Evolutionary conservation across 768 basidiomycete species (phyloP), one percentile per base, ranked within the genome.

Genomic region (Trametes punicea): DNA sequence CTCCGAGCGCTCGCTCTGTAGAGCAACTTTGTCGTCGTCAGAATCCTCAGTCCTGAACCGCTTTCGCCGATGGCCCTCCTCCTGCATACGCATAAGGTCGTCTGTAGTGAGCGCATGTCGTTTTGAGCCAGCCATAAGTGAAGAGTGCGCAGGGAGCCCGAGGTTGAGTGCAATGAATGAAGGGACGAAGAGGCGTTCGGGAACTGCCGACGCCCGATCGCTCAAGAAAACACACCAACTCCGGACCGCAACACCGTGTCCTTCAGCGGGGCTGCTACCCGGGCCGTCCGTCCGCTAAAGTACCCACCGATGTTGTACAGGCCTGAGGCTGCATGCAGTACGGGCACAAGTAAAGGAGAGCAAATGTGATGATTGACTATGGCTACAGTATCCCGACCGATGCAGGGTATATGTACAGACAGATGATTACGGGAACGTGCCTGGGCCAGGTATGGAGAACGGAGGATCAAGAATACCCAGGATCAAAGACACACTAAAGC

Each of bases 71-170:
- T 65, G 68, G 3, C 57, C 66, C 39, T 75, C 74, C 46, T 72
- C 74, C 48, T 72, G 70, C 60, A 63, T 62, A 20, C 69, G 73
- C 67, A 73, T 57, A 13, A 75, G 63, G 27, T 74, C 74, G 30
- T 75, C 74, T 15, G 65, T 64, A 6, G 71, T 71, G 6, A 67
- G 50, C 0, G 51, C 57, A 20, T 61, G 67, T 16, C 72, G 69
- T 55, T 74, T 75, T 26, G 55, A 53, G 30, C 60, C 46, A 18
- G 61, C 39, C 65, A 70, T 71, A 10, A 11, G 34, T 23, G 51
- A 11, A 29, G 36, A 26, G 27, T 11, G 16, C 15, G 52, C 11
- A 26, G 33, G 27, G 29, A 20, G 16, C 21, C 21, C 7, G 18
- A 40, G 15, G 9, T 18, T 33, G 20, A 46, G 34, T 18, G n/a